Base-by-base conservation (phyloP, 768 basidiomycete genomes). In the Pisolithus orientalis region DNA sequence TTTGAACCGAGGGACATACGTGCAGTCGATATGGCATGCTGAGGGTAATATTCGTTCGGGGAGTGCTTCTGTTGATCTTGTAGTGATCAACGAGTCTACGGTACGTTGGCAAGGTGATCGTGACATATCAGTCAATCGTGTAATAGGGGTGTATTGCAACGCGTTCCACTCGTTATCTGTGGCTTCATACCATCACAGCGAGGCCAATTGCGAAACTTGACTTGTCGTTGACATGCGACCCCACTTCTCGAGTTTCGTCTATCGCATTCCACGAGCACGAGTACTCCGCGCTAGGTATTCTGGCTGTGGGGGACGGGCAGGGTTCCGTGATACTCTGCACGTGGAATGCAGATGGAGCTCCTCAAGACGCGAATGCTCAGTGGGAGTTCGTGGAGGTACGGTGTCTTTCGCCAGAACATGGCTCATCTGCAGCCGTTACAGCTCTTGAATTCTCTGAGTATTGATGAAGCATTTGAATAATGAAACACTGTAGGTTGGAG, bases 251-350 rank as follows among this genome's bases (percentile, higher is more conserved):
- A 4, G 84, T 94, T 50, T 87, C 85, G 0, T 84, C 88, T 0
- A 68, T 96, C 47, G 83, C 87, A 0, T 95, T 95, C 72, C 86
- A 91, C 53, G 90, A 94, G 62, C 80, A 93, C 32, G 94, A 95
- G 61, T 95, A 89, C 65, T 83, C 88, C 0, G 75, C 79, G 54
- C 71, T 82, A 0, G 89, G 89, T 4, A 74, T 92, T 4, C 75
- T 96, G n/a, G 91, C 90, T 0, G 85, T 85, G 1, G 90, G 90
- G 3, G 80, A 83, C 5, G 74, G 82, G 1, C 87, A 90, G 56
- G 88, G 90, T 6, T 77, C 82, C 3, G 84, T 93, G 49, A 80
- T 80, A 0, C 70, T 96, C n/a, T 75, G 88, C 54, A 89, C 92
- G 1, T 93, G 93, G 87, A 87, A 82, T 14, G 78, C 88, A 0